phyloP scores from a whole-genome alignment of 2,329 filamentous ascomycete species.

The Ciborinia camelliae region DNA sequence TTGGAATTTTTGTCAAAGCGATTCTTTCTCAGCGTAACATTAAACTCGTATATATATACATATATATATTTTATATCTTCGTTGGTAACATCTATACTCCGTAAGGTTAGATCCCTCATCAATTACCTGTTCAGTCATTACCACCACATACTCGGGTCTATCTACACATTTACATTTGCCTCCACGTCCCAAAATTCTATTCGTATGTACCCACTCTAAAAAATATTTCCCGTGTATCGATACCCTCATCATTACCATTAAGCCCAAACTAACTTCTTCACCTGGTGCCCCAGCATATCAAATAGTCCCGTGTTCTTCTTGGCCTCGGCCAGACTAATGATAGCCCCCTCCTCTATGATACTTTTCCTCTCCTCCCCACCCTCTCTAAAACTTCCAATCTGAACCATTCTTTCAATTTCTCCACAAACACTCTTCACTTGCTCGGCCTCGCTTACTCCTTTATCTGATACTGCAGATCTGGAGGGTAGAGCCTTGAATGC shows the following conservation, averaged over 20 bases:
- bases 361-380: constrained; percentile 40
- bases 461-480: constrained; percentile 40
- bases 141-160: not conserved
- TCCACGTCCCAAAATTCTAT: not conserved
- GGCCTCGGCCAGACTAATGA: constrained; percentile 81
- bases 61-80: not conserved
- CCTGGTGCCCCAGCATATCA: constrained; percentile 81
- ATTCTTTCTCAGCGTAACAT: not conserved
- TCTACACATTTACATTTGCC: not conserved
- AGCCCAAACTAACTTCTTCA: constrained; percentile 93
- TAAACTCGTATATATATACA: not conserved
- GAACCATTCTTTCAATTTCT: constrained; percentile 48
- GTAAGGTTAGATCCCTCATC: not conserved
- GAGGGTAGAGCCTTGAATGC: constrained; percentile 56
- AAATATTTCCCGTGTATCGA: not conserved
- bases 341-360: constrained; percentile 59
- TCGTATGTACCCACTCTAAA: not conserved
- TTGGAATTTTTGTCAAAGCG: not conserved
- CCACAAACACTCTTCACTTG: constrained; percentile 27
- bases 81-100: not conserved
- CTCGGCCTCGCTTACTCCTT: constrained; percentile 34
- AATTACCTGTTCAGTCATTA: not conserved
- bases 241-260: constrained; percentile 17
- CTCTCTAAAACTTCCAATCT: constrained; percentile 44
- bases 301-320: constrained; percentile 81